Base-by-base conservation (phyloP, 208 protist species). In the Acanthamoeba healyi region DNA sequence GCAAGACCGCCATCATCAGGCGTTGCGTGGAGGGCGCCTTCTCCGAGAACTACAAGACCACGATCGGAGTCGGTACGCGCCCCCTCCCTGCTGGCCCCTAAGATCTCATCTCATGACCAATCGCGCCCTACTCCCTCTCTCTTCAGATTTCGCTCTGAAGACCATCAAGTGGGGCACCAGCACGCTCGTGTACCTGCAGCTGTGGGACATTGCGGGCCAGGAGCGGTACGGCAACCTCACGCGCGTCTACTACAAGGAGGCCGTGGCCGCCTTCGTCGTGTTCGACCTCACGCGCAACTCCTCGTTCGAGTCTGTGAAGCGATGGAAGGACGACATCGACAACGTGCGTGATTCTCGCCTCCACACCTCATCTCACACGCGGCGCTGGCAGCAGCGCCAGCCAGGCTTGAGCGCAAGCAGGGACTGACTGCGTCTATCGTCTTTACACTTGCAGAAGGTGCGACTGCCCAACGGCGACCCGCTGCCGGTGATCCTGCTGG, bases 1-100 rank as follows among this genome's bases (percentile, higher is more conserved):
- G 98, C 26, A 98, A 98, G 94, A 98, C 98, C 7, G 95, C 94
- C 46, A 96, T 98, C 42, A 98, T 98, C 72, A 96, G 97, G 81
- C 93, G 96, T 42, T 98, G 97, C 87, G 97, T 98, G n/a, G 97
- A 98, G 94, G 95, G 96, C 63, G 96, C 97, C 46, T 98, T 98
- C 92, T 95, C 95, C 2, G 49, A 89, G 22, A 70, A 94, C 32
- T 98, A 97, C 87, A 98, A 98, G 90, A 88, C 95, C 42, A 97
- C 96, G 49, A 93, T 93, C 36, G 56, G 63, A 29, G 56, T 93
- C 9, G 56, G 56, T 89, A 29, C 38, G 34, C 26, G 38, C 56
- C 63, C 29, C 61, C 5, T 61, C 22, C 15, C 49, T 6, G 49
- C 49, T 6, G 15, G 49, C 49, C 49, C 10, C 49, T 6, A 54